Evolutionary conservation across 2,329 filamentous ascomycete genomes (phyloP).

Genomic region (Akanthomyces lecanii): DNA sequence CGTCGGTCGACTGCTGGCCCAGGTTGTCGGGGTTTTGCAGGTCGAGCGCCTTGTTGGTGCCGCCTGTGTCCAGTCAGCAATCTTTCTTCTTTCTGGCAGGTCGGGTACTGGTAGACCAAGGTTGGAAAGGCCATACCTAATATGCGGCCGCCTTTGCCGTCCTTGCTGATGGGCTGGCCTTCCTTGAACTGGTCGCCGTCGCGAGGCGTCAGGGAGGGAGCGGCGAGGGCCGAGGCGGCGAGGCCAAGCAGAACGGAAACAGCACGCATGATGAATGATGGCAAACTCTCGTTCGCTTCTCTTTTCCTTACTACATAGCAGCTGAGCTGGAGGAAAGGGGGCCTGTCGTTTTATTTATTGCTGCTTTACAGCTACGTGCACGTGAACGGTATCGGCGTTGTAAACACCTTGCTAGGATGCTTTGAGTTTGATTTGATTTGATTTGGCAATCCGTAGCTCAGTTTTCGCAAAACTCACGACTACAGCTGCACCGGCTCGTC

Average conservation of each 20-base stretch:
- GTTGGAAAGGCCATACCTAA: conserved; percentile 40
- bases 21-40: conserved; percentile 61
- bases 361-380: background rate
- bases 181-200: conserved; percentile 37
- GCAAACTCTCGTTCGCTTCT: background rate
- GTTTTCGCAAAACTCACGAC: background rate
- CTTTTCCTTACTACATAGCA: background rate
- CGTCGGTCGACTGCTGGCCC: conserved; percentile 57
- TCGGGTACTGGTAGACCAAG: no score
- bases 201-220: conserved; percentile 22
- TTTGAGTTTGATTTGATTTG: background rate
- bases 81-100: background rate
- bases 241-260: conserved; percentile 4
- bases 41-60: conserved; percentile 59
- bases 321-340: background rate
- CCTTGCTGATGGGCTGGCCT: conserved; percentile 53
- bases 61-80: conserved; percentile 40
- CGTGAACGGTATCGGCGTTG: background rate
- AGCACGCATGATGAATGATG: background rate
- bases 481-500: no score
- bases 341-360: background rate
- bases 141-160: conserved; percentile 55
- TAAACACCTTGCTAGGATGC: background rate
- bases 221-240: conserved; percentile 18
- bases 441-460: background rate